phyloP scores from a whole-genome alignment of 495 filamentous ascomycete genomes.

The Xylaria scruposa region DNA sequence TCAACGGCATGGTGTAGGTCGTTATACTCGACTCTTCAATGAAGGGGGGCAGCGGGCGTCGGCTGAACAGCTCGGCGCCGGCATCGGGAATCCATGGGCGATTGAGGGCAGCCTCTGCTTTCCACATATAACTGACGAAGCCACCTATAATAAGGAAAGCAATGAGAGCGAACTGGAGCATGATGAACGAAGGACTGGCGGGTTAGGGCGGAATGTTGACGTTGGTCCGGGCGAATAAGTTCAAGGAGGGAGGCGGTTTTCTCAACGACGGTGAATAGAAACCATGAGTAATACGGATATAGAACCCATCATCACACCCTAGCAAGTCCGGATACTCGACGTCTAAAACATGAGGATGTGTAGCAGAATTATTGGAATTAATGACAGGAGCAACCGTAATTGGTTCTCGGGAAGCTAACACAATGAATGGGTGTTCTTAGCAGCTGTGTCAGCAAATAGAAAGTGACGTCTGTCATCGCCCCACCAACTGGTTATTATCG shows the following conservation, averaged over 20 bases:
- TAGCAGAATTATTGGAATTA: not conserved
- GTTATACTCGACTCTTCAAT: conserved; percentile 46
- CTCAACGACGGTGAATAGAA: conserved; percentile 8
- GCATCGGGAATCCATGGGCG: conserved; percentile 51
- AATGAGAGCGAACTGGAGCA: conserved; percentile 44
- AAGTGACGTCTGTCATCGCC: conserved; percentile 5
- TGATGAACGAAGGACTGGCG: conserved; percentile 7
- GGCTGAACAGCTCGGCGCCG: conserved; percentile 46
- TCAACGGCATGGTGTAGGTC: conserved; percentile 57
- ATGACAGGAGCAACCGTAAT: not conserved
- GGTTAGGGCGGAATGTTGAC: not conserved
- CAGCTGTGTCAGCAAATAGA: conserved; percentile 8
- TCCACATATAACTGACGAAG: conserved; percentile 47
- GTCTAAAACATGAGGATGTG: not conserved
- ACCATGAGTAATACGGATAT: conserved; percentile 13
- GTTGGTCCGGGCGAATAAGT: not conserved
- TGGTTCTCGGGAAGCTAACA: not conserved
- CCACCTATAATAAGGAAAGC: conserved; percentile 42
- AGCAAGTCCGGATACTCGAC: not conserved
- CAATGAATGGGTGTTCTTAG: not conserved
- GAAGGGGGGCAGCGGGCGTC: conserved; percentile 50
- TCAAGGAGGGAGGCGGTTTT: not conserved
- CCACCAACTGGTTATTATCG: not conserved
- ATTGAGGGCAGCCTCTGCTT: conserved; percentile 47
- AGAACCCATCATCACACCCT: conserved; percentile 19